phyloP scores from a whole-genome alignment of 345 rosid genomes.

The Eucalyptus urophylla region DNA sequence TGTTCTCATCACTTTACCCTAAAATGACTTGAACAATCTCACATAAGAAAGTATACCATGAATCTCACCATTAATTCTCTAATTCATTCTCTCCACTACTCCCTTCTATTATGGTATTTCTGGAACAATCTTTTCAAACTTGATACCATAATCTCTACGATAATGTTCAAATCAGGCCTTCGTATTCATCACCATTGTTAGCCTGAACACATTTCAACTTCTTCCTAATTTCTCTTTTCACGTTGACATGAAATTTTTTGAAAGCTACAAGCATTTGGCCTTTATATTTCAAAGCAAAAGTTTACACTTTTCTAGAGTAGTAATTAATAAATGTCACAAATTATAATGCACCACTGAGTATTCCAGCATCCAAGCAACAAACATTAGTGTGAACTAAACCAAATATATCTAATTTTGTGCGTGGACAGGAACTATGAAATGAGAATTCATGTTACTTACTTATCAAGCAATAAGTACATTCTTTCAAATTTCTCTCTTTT shows the following conservation, averaged over 20 bases:
- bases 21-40: background rate
- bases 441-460: background rate
- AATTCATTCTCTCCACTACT: background rate
- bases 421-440: too few relatives aligned
- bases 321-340: background rate
- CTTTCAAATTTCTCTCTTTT: background rate
- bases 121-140: background rate
- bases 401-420: too few relatives aligned
- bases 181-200: background rate
- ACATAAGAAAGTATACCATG: background rate
- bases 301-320: background rate
- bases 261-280: background rate
- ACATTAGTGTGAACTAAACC: background rate
- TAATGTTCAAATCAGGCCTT: background rate
- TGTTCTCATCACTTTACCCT: background rate
- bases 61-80: too few relatives aligned
- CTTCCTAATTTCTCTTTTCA: background rate
- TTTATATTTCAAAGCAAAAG: background rate
- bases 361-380: background rate
- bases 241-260: background rate
- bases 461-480: too few relatives aligned
- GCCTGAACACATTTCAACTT: background rate
- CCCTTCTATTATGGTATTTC: background rate
- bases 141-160: rapidly evolving
- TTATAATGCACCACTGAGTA: background rate